Percentiles rank a stretch among this genome's conserved stretches.
These are phyloP conservation scores for Amanita rimosa DNA, from an alignment of 768 basidiomycete genomes.

Conservation along the genomic window DNA sequence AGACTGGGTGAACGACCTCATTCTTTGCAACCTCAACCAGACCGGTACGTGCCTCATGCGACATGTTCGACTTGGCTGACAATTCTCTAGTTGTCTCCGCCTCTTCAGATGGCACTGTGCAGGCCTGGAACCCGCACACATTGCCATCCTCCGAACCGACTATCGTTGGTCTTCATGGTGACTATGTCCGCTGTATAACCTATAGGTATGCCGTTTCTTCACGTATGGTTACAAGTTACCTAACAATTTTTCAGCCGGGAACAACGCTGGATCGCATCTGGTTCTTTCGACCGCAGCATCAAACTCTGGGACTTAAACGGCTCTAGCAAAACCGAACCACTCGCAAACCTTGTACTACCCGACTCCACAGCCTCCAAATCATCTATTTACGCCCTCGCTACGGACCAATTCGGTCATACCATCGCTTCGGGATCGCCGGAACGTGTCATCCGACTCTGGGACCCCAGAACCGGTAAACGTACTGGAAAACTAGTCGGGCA, in stretches of 20 bases:
- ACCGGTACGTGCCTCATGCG: constrained; percentile 39
- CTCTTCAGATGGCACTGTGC: constrained; percentile 91
- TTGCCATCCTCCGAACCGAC: constrained; percentile 45
- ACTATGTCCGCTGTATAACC: constrained; percentile 78
- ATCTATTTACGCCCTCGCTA: constrained; percentile 68
- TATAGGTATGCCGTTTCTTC: constrained; percentile 35
- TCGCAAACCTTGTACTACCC: constrained; percentile 57
- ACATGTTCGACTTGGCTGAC: constrained; percentile 6
- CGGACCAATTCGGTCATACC: constrained; percentile 68
- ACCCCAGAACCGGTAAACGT: constrained; percentile 76
- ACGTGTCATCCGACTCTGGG: constrained; percentile 85
- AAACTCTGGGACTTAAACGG: constrained; percentile 74
- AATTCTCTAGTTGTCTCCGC: constrained; percentile 66
- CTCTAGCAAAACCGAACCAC: constrained; percentile 27
- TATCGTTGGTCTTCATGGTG: constrained; percentile 63
- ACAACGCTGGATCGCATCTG: constrained; percentile 83
- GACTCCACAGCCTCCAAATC: constrained; percentile 58
- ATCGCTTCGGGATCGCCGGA: constrained; percentile 91
- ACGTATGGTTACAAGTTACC: background rate
- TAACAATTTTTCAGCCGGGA: constrained; percentile 41
- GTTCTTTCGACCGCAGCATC: constrained; percentile 89
- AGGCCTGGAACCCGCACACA: constrained; percentile 86
- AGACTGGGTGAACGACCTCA: constrained; percentile 95
- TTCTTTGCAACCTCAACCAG: constrained; percentile 87
- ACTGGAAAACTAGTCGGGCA: constrained; percentile 88